Evolutionary conservation across 2,329 filamentous ascomycete genomes (phyloP).

Genomic region (Teratosphaeriaceae sp.): DNA sequence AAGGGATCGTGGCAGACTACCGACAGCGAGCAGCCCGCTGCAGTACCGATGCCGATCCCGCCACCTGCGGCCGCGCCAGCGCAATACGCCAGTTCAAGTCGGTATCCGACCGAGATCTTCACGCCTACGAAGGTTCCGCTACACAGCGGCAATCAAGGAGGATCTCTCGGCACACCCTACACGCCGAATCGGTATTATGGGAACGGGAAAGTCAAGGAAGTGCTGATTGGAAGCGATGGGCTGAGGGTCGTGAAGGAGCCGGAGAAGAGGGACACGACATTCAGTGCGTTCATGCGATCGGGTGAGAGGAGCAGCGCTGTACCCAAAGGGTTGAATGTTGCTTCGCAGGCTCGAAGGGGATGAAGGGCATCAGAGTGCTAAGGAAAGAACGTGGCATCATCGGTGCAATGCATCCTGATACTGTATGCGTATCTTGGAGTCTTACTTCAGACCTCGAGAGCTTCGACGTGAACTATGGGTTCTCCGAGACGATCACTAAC

Average conservation of each 20-base stretch:
- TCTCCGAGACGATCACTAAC: too few relatives aligned
- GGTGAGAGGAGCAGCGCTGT: too few relatives aligned
- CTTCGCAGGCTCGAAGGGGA: too few relatives aligned
- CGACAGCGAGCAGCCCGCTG: not conserved
- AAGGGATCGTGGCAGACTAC: conserved; percentile 6
- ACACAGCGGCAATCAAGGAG: not conserved
- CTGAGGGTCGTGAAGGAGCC: conserved; percentile 5
- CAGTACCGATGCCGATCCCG: too few relatives aligned
- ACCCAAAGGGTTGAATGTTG: too few relatives aligned
- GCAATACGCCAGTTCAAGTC: conserved; percentile 7
- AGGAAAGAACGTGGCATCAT: too few relatives aligned
- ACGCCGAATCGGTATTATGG: conserved; percentile 7
- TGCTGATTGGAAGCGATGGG: conserved; percentile 3
- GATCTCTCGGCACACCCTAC: conserved; percentile 14
- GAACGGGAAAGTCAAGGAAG: conserved; percentile 1
- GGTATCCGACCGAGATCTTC: conserved; percentile 5
- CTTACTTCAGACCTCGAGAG: too few relatives aligned
- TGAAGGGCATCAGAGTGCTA: too few relatives aligned
- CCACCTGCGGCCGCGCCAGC: conserved; percentile 1
- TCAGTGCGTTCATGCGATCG: conserved; percentile 38
- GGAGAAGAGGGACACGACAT: conserved; percentile 27
- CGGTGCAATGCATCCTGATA: too few relatives aligned
- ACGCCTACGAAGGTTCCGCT: conserved; percentile 9
- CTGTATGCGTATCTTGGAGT: too few relatives aligned
- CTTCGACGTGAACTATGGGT: too few relatives aligned